Conservation (phyloP, 129 eudicot species). For the Sambucus nigra region DNA sequence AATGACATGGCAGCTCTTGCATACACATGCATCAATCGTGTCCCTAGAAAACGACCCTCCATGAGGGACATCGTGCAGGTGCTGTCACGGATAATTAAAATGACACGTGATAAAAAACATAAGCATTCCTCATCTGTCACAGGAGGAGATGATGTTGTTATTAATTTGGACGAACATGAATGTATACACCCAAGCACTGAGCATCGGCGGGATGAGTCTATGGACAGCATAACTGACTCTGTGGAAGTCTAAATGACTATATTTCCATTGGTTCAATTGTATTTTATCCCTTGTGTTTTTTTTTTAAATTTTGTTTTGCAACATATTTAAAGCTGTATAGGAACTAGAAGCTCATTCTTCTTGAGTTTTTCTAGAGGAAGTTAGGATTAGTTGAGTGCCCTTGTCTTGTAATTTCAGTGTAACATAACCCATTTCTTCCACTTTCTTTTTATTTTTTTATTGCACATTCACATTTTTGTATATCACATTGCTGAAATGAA, state of each 20-base stretch:
- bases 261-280: slow-evolving; percentile 7
- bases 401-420: slow-evolving; percentile 19
- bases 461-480: background rate
- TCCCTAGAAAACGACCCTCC: slow-evolving; percentile 65
- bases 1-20: slow-evolving; percentile 77
- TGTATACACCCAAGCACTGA: slow-evolving; percentile 32
- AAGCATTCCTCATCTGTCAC: slow-evolving; percentile 37
- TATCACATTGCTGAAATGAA: slow-evolving; percentile 10
- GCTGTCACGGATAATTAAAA: slow-evolving; percentile 44
- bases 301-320: slow-evolving; percentile 20
- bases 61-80: slow-evolving; percentile 86
- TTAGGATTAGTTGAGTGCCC: slow-evolving; percentile 18
- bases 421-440: slow-evolving; percentile 8
- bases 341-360: slow-evolving; percentile 21
- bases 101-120: slow-evolving; percentile 41
- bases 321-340: slow-evolving; percentile 22
- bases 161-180: slow-evolving; percentile 46
- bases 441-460: background rate
- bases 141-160: slow-evolving; percentile 40
- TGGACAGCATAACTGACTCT: slow-evolving; percentile 53
- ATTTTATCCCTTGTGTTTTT: slow-evolving; percentile 15
- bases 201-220: slow-evolving; percentile 59
- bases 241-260: slow-evolving; percentile 34
- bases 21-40: slow-evolving; percentile 65
- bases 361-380: slow-evolving; percentile 18